Evolutionary conservation across 2,329 filamentous ascomycete species (phyloP).

Genomic region (Endoconidiophora polonica): DNA sequence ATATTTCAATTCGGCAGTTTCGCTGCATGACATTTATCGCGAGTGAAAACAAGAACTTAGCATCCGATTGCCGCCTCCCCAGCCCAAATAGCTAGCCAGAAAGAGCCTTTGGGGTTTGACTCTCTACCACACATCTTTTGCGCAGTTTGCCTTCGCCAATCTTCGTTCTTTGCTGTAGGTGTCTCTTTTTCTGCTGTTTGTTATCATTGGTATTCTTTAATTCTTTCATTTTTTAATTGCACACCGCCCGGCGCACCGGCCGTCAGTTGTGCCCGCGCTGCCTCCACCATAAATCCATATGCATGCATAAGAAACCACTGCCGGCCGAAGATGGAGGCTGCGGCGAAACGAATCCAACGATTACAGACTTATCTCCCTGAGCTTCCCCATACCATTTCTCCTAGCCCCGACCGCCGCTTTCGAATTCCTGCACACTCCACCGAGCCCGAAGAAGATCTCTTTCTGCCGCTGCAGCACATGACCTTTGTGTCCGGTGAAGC

Average conservation of each 20-base stretch:
- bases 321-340: slow-evolving; percentile 33
- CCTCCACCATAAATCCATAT: slow-evolving; percentile 8
- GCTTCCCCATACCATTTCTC: slow-evolving; percentile 36
- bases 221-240: too few species aligned
- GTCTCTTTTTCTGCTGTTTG: too few species aligned
- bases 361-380: slow-evolving; percentile 36
- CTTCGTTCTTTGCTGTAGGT: too few species aligned
- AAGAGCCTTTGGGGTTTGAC: too few species aligned
- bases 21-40: too few species aligned
- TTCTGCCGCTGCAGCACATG: slow-evolving; percentile 36
- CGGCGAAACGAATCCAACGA: slow-evolving; percentile 38
- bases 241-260: slow-evolving; percentile 5
- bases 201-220: too few species aligned
- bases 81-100: too few species aligned
- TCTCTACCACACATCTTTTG: too few species aligned
- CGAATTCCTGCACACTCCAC: slow-evolving; percentile 26
- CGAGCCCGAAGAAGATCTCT: slow-evolving; percentile 32
- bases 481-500: slow-evolving; percentile 37
- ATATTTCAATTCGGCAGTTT: too few species aligned
- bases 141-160: too few species aligned
- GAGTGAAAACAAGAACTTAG: too few species aligned
- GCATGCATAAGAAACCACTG: neutral
- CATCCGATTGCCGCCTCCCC: too few species aligned
- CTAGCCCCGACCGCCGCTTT: slow-evolving; percentile 31
- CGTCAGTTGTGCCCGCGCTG: neutral